Conservation (phyloP, 2,329 filamentous ascomycete genomes). For the Aspergillus ochraceus region DNA sequence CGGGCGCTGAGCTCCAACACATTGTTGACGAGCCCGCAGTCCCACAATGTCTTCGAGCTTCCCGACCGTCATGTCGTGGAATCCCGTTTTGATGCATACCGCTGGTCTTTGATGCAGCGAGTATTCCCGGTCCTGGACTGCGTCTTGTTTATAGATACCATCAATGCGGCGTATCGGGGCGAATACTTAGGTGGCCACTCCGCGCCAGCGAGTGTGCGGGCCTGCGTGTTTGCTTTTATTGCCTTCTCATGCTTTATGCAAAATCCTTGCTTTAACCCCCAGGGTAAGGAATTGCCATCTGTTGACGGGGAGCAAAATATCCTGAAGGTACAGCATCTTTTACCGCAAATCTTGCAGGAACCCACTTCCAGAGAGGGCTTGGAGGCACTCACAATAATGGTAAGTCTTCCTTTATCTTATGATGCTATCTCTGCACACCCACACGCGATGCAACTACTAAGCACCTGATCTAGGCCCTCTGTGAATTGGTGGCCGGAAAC, state of each 20-base stretch:
- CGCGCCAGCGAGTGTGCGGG: conserved; percentile 40
- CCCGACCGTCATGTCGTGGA: conserved; percentile 37
- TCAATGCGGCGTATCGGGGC: conserved; percentile 47
- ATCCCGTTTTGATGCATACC: conserved; percentile 33
- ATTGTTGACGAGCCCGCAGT: conserved; percentile 21
- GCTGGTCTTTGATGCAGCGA: conserved; percentile 39
- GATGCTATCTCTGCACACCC: too few relatives aligned
- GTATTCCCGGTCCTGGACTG: conserved; percentile 53
- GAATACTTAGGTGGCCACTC: conserved; percentile 14
- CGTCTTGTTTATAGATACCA: conserved; percentile 48
- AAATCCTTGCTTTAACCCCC: conserved; percentile 15
- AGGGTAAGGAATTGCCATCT: conserved; percentile 1
- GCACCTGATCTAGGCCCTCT: conserved; percentile 21
- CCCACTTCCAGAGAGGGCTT: conserved; percentile 44
- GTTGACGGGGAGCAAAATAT: conserved; percentile 46
- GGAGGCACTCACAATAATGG: conserved; percentile 51
- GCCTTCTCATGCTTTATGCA: conserved; percentile 36
- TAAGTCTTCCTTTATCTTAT: conserved; percentile 30
- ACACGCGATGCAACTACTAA: background rate
- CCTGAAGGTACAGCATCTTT: conserved; percentile 43
- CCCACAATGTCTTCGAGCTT: conserved; percentile 30
- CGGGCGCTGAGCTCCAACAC: conserved; percentile 23
- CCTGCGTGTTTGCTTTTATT: conserved; percentile 53
- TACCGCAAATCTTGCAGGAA: conserved; percentile 48
- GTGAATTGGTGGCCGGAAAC: conserved; percentile 49